Conservation (phyloP, 192 early-diverging fungal genomes). For the Thamnidium elegans region DNA sequence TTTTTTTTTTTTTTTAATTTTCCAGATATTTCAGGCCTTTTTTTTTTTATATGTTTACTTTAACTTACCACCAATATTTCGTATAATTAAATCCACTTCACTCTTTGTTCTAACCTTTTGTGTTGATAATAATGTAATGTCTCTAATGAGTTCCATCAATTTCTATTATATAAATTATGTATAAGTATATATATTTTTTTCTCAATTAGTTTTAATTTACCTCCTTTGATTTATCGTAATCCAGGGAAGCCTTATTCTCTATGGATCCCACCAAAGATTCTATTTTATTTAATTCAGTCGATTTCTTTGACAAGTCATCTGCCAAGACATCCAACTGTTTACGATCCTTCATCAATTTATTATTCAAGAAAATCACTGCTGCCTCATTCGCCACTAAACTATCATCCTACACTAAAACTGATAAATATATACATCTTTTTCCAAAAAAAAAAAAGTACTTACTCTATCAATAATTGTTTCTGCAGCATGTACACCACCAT, state of each 20-base stretch:
- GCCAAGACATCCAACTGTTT: slow-evolving; percentile 46
- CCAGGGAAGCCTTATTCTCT: slow-evolving; percentile 24
- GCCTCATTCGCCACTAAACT: slow-evolving; percentile 57
- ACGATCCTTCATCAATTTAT: slow-evolving; percentile 59
- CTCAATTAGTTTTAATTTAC: slow-evolving; percentile 21
- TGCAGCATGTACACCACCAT: slow-evolving; percentile 24
- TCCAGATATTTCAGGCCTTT: too few relatives aligned
- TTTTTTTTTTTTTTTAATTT: background rate
- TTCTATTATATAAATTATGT: slow-evolving; percentile 32
- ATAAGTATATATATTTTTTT: background rate
- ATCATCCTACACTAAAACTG: slow-evolving; percentile 26
- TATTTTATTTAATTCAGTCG: slow-evolving; percentile 50
- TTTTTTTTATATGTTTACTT: too few relatives aligned
- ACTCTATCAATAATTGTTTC: slow-evolving; percentile 31
- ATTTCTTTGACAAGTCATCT: slow-evolving; percentile 47
- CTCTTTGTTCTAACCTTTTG: slow-evolving; percentile 46
- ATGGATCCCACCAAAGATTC: slow-evolving; percentile 52
- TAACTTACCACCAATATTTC: slow-evolving; percentile 57
- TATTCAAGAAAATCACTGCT: slow-evolving; percentile 60
- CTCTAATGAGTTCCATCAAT: slow-evolving; percentile 49
- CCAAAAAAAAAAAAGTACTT: background rate
- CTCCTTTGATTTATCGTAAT: slow-evolving; percentile 60
- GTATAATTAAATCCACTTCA: slow-evolving; percentile 62
- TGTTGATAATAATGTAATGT: slow-evolving; percentile 50
- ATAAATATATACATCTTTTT: background rate